A percentile compares a stretch with the other conserved stretches of the same genome.
Evolutionary conservation across 371 early-diverging fungal genomes (phyloP).

Genomic region (Scutellospora calospora): DNA sequence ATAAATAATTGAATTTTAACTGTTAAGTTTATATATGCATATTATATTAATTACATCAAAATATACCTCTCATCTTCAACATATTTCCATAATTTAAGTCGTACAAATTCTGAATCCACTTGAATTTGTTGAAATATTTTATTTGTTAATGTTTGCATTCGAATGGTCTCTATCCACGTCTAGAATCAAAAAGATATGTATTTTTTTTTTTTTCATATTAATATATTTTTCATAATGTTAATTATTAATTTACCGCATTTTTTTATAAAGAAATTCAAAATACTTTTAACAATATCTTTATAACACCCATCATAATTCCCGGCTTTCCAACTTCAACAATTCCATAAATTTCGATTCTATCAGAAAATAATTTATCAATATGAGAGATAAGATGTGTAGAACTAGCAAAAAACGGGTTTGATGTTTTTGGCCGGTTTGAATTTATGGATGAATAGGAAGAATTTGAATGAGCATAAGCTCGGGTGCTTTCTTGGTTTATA

Average conservation of each 20-base stretch:
- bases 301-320: conserved; percentile 35
- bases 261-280: neutral
- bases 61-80: conserved; percentile 29
- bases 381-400: conserved; percentile 9
- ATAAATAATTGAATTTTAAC: neutral
- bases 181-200: neutral
- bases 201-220: no score
- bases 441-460: conserved; percentile 11
- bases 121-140: conserved; percentile 32
- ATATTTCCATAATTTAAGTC: conserved; percentile 39
- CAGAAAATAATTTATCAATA: conserved; percentile 42
- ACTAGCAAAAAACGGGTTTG: neutral
- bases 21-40: no score
- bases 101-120: conserved; percentile 39
- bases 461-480: conserved; percentile 31
- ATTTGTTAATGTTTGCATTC: conserved; percentile 16
- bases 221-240: no score
- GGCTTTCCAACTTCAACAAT: conserved; percentile 9
- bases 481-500: neutral
- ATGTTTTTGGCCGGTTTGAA: neutral
- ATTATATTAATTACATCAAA: neutral
- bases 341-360: conserved; percentile 35
- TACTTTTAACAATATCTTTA: conserved; percentile 39
- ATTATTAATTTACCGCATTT: no score
- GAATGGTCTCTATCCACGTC: conserved; percentile 11